Evolutionary conservation across 2,329 filamentous ascomycete species (phyloP), one percentile per base, ranked within the genome.

Genomic region (Claviceps sp.): DNA sequence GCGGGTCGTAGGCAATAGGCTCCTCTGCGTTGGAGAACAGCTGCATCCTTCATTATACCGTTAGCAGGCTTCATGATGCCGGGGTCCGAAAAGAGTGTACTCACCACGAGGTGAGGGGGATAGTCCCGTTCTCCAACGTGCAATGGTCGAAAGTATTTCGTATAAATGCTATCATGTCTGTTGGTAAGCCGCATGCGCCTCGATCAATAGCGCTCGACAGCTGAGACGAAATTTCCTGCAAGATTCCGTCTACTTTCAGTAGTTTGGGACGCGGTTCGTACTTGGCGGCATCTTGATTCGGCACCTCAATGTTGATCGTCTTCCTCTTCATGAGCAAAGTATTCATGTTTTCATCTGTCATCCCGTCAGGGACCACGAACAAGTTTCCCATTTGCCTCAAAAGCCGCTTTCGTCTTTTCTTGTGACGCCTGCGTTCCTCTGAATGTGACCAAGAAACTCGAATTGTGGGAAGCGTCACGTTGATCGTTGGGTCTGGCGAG

Each of bases 351-450:
- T 56, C 55, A 5, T 65, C 63, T 11, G 59, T 58, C 54, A 68
- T 58, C 5, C 59, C 59, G 47, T 71, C 69, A 1, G 69, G 67
- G 13, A 70, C 56, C n/a, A 70, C 62, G 53, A 71, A 70, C 1
- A 62, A 56, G 5, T 57, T 56, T 9, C 55, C 59, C 47, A 68
- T 60, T 26, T 64, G 60, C 2, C 55, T 59, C 22, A 67, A 52
- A 37, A 66, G 60, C 2, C 55, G 53, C 18, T 54, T 62, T 16
- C 65, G 61, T 38, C 60, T 62, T 40, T 55, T 64, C 24, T 55
- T 64, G 60, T 62, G 64, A 1, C 59, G 59, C 13, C 54, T 58
- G 6, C 56, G 55, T 52, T 63, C 59, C 41, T 60, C 56, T 13
- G 52, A 52, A 11, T 57, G 60, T n/a, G 58, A 59, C 55, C 60